These are phyloP conservation scores for Mucuna pruriens DNA, from an alignment of 306 rosid species.

Conservation along the genomic window DNA sequence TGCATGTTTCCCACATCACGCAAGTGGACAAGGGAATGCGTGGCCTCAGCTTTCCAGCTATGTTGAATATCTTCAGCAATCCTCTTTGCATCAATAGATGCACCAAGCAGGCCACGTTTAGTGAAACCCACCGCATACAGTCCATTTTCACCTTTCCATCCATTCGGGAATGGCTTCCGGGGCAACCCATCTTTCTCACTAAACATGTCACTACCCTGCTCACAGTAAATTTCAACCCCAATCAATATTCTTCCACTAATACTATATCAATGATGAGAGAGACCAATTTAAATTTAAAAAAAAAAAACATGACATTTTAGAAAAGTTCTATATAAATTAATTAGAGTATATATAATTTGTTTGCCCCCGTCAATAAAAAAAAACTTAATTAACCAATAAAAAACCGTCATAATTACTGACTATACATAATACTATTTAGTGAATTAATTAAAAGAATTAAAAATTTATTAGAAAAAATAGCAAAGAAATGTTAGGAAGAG, in stretches of 20 bases:
- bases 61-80: constrained; percentile 75
- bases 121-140: constrained; percentile 84
- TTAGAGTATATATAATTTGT: no score
- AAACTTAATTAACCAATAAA: no score
- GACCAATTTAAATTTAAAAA: no score
- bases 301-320: not conserved
- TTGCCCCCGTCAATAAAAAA: no score
- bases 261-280: no score
- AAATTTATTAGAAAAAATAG: not conserved
- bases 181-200: constrained; percentile 78
- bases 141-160: constrained; percentile 85
- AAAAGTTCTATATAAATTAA: no score
- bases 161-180: constrained; percentile 67
- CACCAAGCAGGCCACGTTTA: constrained; percentile 86
- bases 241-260: no score
- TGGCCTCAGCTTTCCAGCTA: constrained; percentile 62
- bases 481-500: constrained; percentile 2
- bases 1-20: constrained; percentile 31
- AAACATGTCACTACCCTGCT: constrained; percentile 70
- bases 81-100: constrained; percentile 72
- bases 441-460: not conserved
- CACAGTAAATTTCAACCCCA: not conserved
- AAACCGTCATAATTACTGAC: no score
- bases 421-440: not conserved
- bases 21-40: constrained; percentile 44